Evolutionary conservation across 805 yeast genomes (phyloP), one percentile per base, ranked within the genome.

Genomic region (Spathaspora passalidarum): DNA sequence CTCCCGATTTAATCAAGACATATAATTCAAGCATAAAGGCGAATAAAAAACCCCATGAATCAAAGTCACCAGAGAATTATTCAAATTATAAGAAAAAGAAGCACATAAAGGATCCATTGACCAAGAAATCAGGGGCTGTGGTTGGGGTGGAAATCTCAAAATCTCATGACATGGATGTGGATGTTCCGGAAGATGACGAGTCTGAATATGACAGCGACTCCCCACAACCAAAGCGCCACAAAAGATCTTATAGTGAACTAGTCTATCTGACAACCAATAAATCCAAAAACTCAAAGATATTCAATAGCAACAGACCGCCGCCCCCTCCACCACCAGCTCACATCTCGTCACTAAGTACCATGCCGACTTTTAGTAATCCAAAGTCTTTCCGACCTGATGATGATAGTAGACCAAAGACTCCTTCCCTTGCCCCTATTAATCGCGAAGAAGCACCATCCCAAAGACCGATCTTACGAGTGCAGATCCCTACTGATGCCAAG

Each of bases 21-120:
- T 68, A 67, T 47, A 47, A 54, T 23, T 53, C 46, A 34, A 52
- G 42, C 29, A 45, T 51, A 4, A 53, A 52, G 23, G 29, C 50
- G 4, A 50, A 50, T 6, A 42, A 43, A 20, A 53, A 38, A 29
- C 84, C 69, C 3, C 69, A 83, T 54, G 92, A 86, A 57, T 66
- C 69, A 11, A 85, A 85, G 58, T 70, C 75, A 17, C 91, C 91
- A 0, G 73, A 70, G 3, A 84, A 83, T 59, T 86, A 81, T 56
- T 90, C 90, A 10, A 76, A 76, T 49, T 81, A 81, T 60, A 66
- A 65, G 49, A 68, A 76, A 55, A 68, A 69, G 43, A 52, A 51
- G 44, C 56, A 54, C 44, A 52, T 71, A 19, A 48, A 48, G 29
- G 54, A 50, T 14, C 51, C 47, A n/a, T 48, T 50, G 20, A 44